phyloP scores from a whole-genome alignment of 148 eudicot species.

The Cornus suecica region DNA sequence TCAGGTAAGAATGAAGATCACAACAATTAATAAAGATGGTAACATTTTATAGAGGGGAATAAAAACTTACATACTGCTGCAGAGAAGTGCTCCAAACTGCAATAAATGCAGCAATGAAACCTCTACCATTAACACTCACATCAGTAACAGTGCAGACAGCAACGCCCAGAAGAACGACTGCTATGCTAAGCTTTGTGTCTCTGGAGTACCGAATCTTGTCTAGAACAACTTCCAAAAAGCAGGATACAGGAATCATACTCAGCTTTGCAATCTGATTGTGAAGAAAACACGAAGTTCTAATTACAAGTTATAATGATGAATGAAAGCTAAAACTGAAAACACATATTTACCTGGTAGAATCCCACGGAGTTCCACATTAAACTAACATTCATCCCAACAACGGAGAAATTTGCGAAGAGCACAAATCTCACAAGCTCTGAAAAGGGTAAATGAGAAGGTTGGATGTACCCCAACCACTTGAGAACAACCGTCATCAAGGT shows the following conservation, averaged over 20 bases:
- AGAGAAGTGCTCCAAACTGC: constrained; percentile 90
- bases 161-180: constrained; percentile 79
- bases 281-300: constrained; percentile 1
- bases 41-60: constrained; percentile 1
- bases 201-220: constrained; percentile 92
- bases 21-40: too few relatives aligned
- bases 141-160: constrained; percentile 95
- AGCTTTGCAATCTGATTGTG: constrained; percentile 77
- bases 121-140: constrained; percentile 86
- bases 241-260: constrained; percentile 93
- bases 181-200: constrained; percentile 88
- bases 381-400: constrained; percentile 97
- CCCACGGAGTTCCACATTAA: constrained; percentile 98
- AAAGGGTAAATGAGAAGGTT: constrained; percentile 80
- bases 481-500: constrained; percentile 83
- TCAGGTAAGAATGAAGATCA: too few relatives aligned
- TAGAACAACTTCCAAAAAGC: constrained; percentile 76
- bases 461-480: constrained; percentile 84
- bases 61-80: constrained; percentile 85
- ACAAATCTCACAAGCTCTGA: constrained; percentile 83
- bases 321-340: neutral
- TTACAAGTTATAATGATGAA: neutral
- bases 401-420: constrained; percentile 82
- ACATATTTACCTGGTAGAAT: constrained; percentile 79
- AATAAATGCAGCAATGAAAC: constrained; percentile 79